These are phyloP conservation scores for Flammula alnicola DNA, from an alignment of 1,284 basidiomycete species.

Conservation along the genomic window DNA sequence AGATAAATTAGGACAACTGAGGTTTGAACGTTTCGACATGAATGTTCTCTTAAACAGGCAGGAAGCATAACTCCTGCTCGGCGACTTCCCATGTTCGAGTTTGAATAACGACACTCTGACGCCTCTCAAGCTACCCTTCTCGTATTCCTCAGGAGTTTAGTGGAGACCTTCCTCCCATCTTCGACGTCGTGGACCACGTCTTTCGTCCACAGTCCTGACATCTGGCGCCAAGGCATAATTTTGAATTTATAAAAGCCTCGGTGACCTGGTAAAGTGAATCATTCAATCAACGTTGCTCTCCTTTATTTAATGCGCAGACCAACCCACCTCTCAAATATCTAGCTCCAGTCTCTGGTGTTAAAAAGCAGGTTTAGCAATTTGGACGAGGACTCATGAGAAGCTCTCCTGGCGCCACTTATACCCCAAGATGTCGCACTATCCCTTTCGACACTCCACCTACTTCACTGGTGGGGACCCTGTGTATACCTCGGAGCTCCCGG, in stretches of 20 bases:
- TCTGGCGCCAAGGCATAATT: neutral
- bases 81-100: neutral
- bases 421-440: constrained; percentile 25
- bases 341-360: too few relatives aligned
- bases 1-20: too few relatives aligned
- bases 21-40: too few relatives aligned
- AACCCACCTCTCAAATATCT: too few relatives aligned
- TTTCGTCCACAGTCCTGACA: neutral
- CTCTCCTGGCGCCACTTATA: too few relatives aligned
- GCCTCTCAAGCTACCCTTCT: neutral
- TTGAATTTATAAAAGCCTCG: neutral
- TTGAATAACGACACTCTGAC: neutral
- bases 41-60: too few relatives aligned
- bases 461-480: constrained; percentile 24
- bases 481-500: constrained; percentile 26
- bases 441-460: constrained; percentile 27
- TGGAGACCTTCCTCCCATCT: neutral
- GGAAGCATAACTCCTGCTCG: too few relatives aligned
- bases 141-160: neutral
- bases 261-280: constrained; percentile 1
- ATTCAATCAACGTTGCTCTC: constrained; percentile 2
- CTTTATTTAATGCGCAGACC: neutral
- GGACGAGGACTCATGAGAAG: too few relatives aligned
- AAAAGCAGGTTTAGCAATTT: too few relatives aligned
- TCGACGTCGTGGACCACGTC: neutral